Evolutionary conservation across 176 grass and related monocot genomes (phyloP).

Genomic region (Raddia distichophylla): DNA sequence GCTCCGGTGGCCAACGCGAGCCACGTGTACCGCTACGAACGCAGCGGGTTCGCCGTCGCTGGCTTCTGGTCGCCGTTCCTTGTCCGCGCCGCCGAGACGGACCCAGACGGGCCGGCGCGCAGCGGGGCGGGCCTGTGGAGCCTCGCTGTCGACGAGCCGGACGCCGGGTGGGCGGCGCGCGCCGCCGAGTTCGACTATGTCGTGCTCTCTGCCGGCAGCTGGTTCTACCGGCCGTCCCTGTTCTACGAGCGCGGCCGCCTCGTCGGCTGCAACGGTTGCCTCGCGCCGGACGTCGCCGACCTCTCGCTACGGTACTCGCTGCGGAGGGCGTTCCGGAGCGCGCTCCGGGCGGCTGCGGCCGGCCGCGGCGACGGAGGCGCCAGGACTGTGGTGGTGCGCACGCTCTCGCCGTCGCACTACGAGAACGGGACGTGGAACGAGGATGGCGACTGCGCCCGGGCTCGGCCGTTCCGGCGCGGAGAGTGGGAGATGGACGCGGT

Average conservation of each 20-base stretch:
- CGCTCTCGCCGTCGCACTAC: conserved; percentile 66
- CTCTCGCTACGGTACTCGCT: conserved; percentile 47
- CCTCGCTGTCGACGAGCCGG: conserved; percentile 58
- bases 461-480: conserved; percentile 45
- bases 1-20: neutral
- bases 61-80: conserved; percentile 61
- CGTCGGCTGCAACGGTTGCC: conserved; percentile 57
- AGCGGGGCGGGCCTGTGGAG: conserved; percentile 35
- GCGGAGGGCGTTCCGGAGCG: conserved; percentile 42
- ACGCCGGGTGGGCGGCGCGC: conserved; percentile 33
- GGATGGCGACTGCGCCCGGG: conserved; percentile 48
- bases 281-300: conserved; percentile 46
- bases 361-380: neutral
- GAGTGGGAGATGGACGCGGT: conserved; percentile 43
- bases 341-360: conserved; percentile 21
- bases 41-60: conserved; percentile 43
- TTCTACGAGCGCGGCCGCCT: conserved; percentile 46
- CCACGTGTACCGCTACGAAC: conserved; percentile 20
- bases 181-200: conserved; percentile 46
- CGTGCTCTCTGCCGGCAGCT: conserved; percentile 60
- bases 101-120: conserved; percentile 3
- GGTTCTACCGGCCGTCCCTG: conserved; percentile 54
- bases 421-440: conserved; percentile 64
- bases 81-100: conserved; percentile 42
- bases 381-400: conserved; percentile 44